A percentile compares a stretch with the other conserved stretches of the same genome.
These are phyloP conservation scores for Carallia brachiata DNA, from an alignment of 345 rosid species.

Conservation along the genomic window DNA sequence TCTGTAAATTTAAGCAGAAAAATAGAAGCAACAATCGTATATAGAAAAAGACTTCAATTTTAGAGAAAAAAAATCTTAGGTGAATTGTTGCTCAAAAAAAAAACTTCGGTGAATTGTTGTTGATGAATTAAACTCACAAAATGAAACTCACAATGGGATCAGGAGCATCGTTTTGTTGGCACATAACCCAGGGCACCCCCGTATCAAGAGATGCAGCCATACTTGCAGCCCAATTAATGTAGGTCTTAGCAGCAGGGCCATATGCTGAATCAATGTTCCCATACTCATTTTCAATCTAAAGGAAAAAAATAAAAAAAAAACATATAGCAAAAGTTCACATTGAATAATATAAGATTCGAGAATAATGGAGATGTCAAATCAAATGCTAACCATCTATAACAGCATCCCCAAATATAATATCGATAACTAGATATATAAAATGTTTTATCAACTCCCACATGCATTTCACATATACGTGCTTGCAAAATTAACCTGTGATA, in stretches of 20 bases:
- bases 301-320: neutral
- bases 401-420: neutral
- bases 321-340: neutral
- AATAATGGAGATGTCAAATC: conserved; percentile 9
- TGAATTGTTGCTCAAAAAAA: too few relatives aligned
- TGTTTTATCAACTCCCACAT: too few relatives aligned
- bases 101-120: too few relatives aligned
- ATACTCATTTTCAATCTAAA: conserved; percentile 96
- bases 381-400: too few relatives aligned
- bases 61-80: neutral
- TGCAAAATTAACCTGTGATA: conserved; percentile 66
- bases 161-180: conserved; percentile 92
- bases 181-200: conserved; percentile 99
- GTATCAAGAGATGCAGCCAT: conserved; percentile 85
- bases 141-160: conserved; percentile 71
- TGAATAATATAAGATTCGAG: neutral
- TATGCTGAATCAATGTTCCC: conserved; percentile 66
- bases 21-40: too few relatives aligned
- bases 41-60: neutral
- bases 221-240: conserved; percentile 84
- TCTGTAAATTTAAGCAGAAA: conserved; percentile 41
- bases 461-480: neutral
- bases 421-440: neutral
- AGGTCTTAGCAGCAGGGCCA: conserved; percentile 72
- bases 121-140: conserved; percentile 44